Conservation (phyloP, 1,284 basidiomycete genomes). For the Inonotus obliquus region DNA sequence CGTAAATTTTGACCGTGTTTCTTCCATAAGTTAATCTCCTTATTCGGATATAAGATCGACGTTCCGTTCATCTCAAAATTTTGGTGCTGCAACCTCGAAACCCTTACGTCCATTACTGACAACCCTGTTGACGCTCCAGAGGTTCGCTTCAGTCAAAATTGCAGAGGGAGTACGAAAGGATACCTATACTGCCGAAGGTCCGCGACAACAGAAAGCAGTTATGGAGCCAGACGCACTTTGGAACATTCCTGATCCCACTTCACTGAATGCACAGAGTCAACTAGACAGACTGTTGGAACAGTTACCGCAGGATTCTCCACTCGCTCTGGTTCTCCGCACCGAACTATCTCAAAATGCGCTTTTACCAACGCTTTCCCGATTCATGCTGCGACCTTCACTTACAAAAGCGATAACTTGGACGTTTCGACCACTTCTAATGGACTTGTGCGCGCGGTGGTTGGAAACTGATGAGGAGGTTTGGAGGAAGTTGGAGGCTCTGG, state of each 20-base stretch:
- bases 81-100: background rate
- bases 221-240: conserved; percentile 8
- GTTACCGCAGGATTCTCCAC: conserved; percentile 12
- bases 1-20: background rate
- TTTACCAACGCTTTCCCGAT: conserved; percentile 7
- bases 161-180: background rate
- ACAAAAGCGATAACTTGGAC: conserved; percentile 51
- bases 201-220: background rate
- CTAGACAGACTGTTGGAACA: conserved; percentile 7
- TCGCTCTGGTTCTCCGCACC: background rate
- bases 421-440: conserved; percentile 66
- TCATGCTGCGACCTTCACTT: conserved; percentile 22
- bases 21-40: background rate
- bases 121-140: too few species aligned
- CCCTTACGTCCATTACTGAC: background rate
- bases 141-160: too few species aligned
- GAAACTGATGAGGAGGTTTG: conserved; percentile 42
- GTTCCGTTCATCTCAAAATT: background rate
- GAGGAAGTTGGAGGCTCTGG: conserved; percentile 56
- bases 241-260: conserved; percentile 15
- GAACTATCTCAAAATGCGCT: conserved; percentile 3
- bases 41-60: background rate
- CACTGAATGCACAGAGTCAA: conserved; percentile 9
- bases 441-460: conserved; percentile 70
- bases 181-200: background rate